These are phyloP conservation scores for Seiridium unicorne DNA, from an alignment of 2,329 filamentous ascomycete species.

Conservation along the genomic window DNA sequence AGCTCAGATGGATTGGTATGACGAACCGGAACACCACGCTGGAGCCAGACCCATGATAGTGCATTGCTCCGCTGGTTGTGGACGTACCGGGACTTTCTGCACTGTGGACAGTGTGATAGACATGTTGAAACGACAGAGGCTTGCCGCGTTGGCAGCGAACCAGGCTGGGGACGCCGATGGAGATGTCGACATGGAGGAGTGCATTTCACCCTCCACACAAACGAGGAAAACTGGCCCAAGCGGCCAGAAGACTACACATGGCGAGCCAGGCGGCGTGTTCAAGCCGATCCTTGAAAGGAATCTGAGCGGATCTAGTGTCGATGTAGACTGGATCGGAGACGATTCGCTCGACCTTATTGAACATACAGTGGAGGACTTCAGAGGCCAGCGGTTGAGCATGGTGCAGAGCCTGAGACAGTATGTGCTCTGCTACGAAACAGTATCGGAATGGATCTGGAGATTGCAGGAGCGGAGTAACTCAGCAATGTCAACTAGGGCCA, in stretches of 20 bases:
- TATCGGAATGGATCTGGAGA: constrained; percentile 78
- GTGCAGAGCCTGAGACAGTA: constrained; percentile 92
- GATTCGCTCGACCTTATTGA: constrained; percentile 77
- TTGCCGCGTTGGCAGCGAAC: constrained; percentile 26
- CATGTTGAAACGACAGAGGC: constrained; percentile 86
- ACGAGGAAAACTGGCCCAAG: constrained; percentile 18
- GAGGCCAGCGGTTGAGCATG: constrained; percentile 88
- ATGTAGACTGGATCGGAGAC: constrained; percentile 66
- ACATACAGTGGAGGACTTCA: constrained; percentile 86
- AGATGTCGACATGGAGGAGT: constrained; percentile 44
- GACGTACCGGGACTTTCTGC: constrained; percentile 93
- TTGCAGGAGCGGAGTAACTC: constrained; percentile 36
- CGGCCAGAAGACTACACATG: not conserved
- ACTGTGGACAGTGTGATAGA: constrained; percentile 95
- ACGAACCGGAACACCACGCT: constrained; percentile 57
- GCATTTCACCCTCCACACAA: constrained; percentile 25
- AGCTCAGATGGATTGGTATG: constrained; percentile 44
- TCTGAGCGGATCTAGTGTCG: constrained; percentile 18
- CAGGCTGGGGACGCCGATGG: constrained; percentile 36
- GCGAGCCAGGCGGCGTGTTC: constrained; percentile 3
- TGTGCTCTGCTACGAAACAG: constrained; percentile 93
- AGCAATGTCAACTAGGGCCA: constrained; percentile 16
- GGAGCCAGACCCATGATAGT: constrained; percentile 74
- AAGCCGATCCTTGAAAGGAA: not conserved
- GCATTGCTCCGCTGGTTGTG: constrained; percentile 94